Evolutionary conservation across 345 rosid genomes (phyloP).

Genomic region (Populus ilicifolia): DNA sequence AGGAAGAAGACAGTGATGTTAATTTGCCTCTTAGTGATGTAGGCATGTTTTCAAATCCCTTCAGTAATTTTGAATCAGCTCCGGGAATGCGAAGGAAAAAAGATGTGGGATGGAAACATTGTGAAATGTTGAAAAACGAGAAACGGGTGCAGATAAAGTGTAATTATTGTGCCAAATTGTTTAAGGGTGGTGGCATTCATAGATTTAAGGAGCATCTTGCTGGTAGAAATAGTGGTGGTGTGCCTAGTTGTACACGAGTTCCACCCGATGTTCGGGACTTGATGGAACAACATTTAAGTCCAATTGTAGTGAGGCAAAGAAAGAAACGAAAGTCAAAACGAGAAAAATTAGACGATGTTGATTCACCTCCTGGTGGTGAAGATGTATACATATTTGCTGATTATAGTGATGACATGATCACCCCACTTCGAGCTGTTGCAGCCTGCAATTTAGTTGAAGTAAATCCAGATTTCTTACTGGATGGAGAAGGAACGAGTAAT

Average conservation of each 20-base stretch:
- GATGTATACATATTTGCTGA: constrained; percentile 1
- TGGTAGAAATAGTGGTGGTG: constrained; percentile 26
- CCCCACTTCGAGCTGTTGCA: background rate
- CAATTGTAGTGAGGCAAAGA: constrained; percentile 11
- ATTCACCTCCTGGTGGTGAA: constrained; percentile 10
- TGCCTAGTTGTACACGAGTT: constrained; percentile 19
- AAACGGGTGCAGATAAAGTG: constrained; percentile 22
- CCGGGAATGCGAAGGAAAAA: constrained; percentile 17
- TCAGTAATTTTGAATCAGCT: background rate
- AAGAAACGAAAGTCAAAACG: background rate
- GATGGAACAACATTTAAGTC: constrained; percentile 26
- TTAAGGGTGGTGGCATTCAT: constrained; percentile 37
- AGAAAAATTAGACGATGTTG: background rate
- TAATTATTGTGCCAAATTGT: constrained; percentile 25
- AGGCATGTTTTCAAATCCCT: constrained; percentile 20
- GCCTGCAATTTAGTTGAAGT: background rate
- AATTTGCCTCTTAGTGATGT: background rate
- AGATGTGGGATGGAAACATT: constrained; percentile 27
- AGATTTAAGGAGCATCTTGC: constrained; percentile 39
- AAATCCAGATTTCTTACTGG: background rate
- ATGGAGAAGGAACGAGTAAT: constrained; percentile 8
- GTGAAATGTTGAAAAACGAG: constrained; percentile 9
- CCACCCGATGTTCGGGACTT: constrained; percentile 19
- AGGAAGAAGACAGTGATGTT: background rate
- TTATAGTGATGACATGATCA: constrained; percentile 4